Evolutionary conservation across 352 stramenopile genomes (phyloP).

Genomic region (Pythium aquatile): DNA sequence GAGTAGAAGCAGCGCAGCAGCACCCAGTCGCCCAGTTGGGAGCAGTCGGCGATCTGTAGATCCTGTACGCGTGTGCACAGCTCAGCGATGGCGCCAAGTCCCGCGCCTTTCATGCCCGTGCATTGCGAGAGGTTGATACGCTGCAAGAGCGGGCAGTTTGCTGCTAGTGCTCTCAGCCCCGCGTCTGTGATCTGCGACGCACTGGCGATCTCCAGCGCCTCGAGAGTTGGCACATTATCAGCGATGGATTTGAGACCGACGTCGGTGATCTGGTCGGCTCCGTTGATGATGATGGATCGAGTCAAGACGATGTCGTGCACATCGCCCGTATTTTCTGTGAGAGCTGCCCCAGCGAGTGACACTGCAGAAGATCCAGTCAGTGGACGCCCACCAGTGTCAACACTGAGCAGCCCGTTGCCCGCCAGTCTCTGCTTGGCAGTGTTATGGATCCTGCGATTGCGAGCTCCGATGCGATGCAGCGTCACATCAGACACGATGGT

Average conservation of each 20-base stretch:
- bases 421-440: conserved; percentile 20
- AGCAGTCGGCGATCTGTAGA: conserved; percentile 52
- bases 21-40: conserved; percentile 65
- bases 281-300: conserved; percentile 52
- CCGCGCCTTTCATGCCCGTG: conserved; percentile 45
- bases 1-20: conserved; percentile 67
- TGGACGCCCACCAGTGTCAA: background rate
- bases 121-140: conserved; percentile 56
- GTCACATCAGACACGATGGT: conserved; percentile 66
- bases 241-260: conserved; percentile 50
- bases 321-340: conserved; percentile 11
- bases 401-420: conserved; percentile 19
- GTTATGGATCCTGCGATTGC: conserved; percentile 52
- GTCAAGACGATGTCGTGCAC: conserved; percentile 24
- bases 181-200: conserved; percentile 53
- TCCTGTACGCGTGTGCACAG: conserved; percentile 38
- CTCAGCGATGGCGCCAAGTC: conserved; percentile 64
- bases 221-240: conserved; percentile 43
- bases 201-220: conserved; percentile 53
- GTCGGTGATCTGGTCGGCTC: conserved; percentile 68
- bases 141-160: conserved; percentile 45
- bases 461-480: conserved; percentile 53
- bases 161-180: conserved; percentile 46
- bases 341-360: background rate
- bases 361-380: background rate